A percentile compares a stretch with the other conserved stretches of the same genome.
These are phyloP conservation scores for Paraconiothyrium sp. DNA, from an alignment of 2,329 filamentous ascomycete genomes.

Conservation along the genomic window DNA sequence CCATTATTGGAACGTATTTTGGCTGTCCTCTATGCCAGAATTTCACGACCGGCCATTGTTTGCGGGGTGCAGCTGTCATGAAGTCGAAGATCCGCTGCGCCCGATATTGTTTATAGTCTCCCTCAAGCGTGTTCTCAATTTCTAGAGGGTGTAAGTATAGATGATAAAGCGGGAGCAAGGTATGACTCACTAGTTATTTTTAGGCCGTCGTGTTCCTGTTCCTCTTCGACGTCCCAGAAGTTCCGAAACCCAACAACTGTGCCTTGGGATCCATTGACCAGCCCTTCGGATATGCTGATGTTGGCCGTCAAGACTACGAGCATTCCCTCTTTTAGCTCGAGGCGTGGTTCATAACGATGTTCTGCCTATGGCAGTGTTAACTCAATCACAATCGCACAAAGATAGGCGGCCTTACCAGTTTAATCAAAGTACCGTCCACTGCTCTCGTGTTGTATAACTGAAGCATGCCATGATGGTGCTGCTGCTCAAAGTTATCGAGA, in stretches of 20 bases:
- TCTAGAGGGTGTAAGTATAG: background rate
- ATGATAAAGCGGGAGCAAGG: background rate
- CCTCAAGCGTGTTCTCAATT: background rate
- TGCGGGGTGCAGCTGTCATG: background rate
- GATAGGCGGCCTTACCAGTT: constrained; percentile 16
- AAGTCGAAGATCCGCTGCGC: constrained; percentile 6
- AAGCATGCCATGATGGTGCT: constrained; percentile 41
- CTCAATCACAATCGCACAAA: background rate
- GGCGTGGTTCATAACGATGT: constrained; percentile 57
- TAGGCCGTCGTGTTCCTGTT: constrained; percentile 1
- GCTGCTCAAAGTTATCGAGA: constrained; percentile 54
- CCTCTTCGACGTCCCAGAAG: constrained; percentile 8
- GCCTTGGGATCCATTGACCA: constrained; percentile 50
- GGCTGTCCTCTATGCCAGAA: constrained; percentile 60
- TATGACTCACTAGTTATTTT: background rate
- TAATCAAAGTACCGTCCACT: constrained; percentile 31
- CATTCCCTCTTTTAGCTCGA: constrained; percentile 62
- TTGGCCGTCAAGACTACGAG: constrained; percentile 64
- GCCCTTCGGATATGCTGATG: constrained; percentile 46
- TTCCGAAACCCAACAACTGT: constrained; percentile 48
- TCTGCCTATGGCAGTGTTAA: constrained; percentile 37
- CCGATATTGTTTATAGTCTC: constrained; percentile 4
- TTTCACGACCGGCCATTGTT: constrained; percentile 13
- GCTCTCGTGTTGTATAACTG: constrained; percentile 20
- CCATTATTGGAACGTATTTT: constrained; percentile 55